Base-by-base conservation (phyloP, 2,329 filamentous ascomycete genomes). In the Clonostachys rosea region DNA sequence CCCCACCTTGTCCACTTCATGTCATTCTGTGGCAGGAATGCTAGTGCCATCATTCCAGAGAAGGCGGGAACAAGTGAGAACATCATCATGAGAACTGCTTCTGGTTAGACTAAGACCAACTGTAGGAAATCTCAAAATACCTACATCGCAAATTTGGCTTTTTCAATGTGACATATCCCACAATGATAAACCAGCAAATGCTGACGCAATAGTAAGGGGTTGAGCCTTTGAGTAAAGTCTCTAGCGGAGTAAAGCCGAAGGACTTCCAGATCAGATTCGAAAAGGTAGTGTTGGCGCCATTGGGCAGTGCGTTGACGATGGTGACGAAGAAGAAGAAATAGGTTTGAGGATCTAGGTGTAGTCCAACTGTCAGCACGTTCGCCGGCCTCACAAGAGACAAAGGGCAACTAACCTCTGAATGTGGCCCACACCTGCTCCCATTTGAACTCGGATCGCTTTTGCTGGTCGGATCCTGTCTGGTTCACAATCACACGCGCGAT, bases 301-400 rank as follows among this genome's bases (percentile, higher is more conserved):
- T 62, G 3, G 63, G 63, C 4, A 65, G 46, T 1, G 59, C 54
- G 46, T 63, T 64, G 20, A 65, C 50, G 42, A 65, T 61, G 6
- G 59, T 60, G 6, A 61, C 54, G 47, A 65, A 60, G 51, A 66
- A 65, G 50, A 64, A 62, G 50, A 66, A 65, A 42, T 64, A 62
- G 0, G 56, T 62, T 44, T 63, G 61, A 3, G 60, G 59, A 34
- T 64, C 58, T 30, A 30, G 24, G 9, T 30, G 8, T 9, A 30
- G 24, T 10, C 24, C 24, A 9, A 4, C 8, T 30, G 24, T 30
- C 8, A 30, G 24, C 9, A 30, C 8, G 3, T 30, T 8, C 24
- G 24, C 24, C 24, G 10, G 3, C 9, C 24, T 30, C 24, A 10
- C 24, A 30, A 30, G 24, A 30, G 10, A 30, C 24, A 10, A 30